phyloP scores from a whole-genome alignment of 257 asterid genomes.

The Linderniella brevidens region DNA sequence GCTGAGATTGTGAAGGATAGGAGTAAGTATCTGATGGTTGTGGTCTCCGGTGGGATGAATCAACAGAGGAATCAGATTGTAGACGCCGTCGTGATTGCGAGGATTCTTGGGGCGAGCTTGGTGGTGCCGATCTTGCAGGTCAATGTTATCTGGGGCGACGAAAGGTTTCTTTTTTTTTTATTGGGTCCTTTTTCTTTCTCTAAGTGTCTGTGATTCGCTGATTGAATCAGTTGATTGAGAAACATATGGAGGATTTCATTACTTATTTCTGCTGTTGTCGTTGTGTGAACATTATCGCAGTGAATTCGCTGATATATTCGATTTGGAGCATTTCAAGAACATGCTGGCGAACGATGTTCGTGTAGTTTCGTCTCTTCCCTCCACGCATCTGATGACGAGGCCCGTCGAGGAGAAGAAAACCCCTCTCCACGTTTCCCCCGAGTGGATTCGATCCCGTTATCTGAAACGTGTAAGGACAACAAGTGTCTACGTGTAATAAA shows the following conservation, averaged over 20 bases:
- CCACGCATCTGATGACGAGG: constrained; percentile 74
- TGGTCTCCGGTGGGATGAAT: constrained; percentile 90
- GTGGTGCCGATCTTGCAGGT: constrained; percentile 86
- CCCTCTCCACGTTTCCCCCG: constrained; percentile 55
- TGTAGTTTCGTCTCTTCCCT: constrained; percentile 69
- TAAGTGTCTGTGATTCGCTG: too few species aligned
- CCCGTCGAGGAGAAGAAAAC: constrained; percentile 71
- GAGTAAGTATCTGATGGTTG: constrained; percentile 61
- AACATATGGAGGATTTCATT: too few species aligned
- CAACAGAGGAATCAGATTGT: constrained; percentile 96
- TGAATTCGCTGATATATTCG: constrained; percentile 85
- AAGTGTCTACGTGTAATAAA: background rate
- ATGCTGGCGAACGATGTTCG: constrained; percentile 59
- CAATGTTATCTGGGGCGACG: constrained; percentile 94
- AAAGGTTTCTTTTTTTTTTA: constrained; percentile 42
- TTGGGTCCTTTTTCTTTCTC: too few species aligned
- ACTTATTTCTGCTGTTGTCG: too few species aligned
- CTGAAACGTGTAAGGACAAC: constrained; percentile 23
- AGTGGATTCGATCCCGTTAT: constrained; percentile 74
- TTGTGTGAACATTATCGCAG: constrained; percentile 24
- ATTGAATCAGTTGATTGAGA: too few species aligned
- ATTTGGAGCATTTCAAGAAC: constrained; percentile 79
- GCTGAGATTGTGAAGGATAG: constrained; percentile 43
- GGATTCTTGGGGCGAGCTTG: constrained; percentile 79
- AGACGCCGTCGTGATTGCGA: constrained; percentile 88